phyloP scores from a whole-genome alignment of 2,329 filamentous ascomycete species.

The Ophiognomonia clavigignenti-juglandacearum region DNA sequence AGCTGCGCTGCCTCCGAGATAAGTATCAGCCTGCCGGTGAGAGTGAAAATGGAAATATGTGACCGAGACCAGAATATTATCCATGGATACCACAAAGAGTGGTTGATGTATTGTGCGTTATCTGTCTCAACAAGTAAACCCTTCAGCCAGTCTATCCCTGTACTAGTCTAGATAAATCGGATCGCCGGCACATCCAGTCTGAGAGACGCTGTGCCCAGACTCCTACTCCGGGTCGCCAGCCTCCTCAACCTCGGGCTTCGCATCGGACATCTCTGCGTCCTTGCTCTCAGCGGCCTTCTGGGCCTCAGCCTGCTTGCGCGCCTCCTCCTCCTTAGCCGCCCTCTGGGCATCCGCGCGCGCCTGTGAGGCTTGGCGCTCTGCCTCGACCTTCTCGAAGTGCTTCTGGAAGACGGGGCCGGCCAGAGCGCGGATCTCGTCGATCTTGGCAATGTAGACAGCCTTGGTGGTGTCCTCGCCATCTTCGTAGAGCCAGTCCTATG shows the following conservation, averaged over 20 bases:
- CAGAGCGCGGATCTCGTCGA: slow-evolving; percentile 88
- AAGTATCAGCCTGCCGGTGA: no score
- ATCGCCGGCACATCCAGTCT: background rate
- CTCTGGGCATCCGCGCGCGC: slow-evolving; percentile 74
- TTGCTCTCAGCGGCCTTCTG: slow-evolving; percentile 44
- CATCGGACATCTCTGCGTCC: slow-evolving; percentile 61
- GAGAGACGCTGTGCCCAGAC: background rate
- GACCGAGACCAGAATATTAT: no score
- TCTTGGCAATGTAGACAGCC: slow-evolving; percentile 88
- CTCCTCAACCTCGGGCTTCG: slow-evolving; percentile 46
- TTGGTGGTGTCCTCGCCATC: slow-evolving; percentile 94
- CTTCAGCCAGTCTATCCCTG: background rate
- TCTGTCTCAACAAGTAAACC: background rate
- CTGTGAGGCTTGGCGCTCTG: slow-evolving; percentile 73
- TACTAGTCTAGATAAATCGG: background rate
- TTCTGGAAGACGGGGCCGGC: slow-evolving; percentile 90
- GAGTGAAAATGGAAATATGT: no score
- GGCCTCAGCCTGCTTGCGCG: slow-evolving; percentile 47
- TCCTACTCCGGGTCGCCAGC: slow-evolving; percentile 26
- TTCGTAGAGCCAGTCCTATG: slow-evolving; percentile 96
- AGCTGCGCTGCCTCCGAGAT: no score
- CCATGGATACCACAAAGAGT: no score
- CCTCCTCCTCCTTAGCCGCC: slow-evolving; percentile 63
- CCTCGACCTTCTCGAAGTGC: slow-evolving; percentile 90
- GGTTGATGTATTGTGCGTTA: no score